phyloP scores from a whole-genome alignment of 768 basidiomycete species.

The Suillus brevipes region DNA sequence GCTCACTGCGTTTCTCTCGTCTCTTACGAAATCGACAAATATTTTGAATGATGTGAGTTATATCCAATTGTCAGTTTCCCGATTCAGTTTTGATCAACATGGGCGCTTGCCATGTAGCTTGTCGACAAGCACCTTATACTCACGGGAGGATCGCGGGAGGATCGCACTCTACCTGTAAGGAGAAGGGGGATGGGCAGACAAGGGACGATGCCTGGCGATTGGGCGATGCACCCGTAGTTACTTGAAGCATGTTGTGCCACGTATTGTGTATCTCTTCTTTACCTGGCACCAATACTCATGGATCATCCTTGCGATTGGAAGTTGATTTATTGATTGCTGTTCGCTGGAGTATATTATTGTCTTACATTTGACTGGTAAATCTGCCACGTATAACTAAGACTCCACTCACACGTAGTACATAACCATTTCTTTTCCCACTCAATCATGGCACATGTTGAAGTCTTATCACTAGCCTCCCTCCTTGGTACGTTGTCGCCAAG shows the following conservation, averaged over 20 bases:
- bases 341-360: not conserved
- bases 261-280: not conserved
- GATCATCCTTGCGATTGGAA: not conserved
- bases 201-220: slow-evolving; percentile 51
- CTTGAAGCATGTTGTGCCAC: not conserved
- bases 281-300: not conserved
- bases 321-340: not conserved
- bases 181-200: slow-evolving; percentile 49
- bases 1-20: slow-evolving; percentile 83
- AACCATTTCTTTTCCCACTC: not conserved
- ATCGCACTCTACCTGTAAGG: slow-evolving; percentile 44
- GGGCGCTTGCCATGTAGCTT: slow-evolving; percentile 40
- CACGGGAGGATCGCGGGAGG: slow-evolving; percentile 55
- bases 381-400: not conserved
- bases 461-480: slow-evolving; percentile 15
- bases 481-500: slow-evolving; percentile 6
- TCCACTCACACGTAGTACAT: not conserved
- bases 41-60: slow-evolving; percentile 84
- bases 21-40: slow-evolving; percentile 85
- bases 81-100: slow-evolving; percentile 14
- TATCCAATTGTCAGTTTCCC: slow-evolving; percentile 7
- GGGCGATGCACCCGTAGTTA: slow-evolving; percentile 49
- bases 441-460: not conserved
- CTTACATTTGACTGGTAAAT: not conserved
- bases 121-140: slow-evolving; percentile 78